Evolutionary conservation across 805 yeast genomes (phyloP), one percentile per base, ranked within the genome.

Genomic region (Kazachstania taianensis): DNA sequence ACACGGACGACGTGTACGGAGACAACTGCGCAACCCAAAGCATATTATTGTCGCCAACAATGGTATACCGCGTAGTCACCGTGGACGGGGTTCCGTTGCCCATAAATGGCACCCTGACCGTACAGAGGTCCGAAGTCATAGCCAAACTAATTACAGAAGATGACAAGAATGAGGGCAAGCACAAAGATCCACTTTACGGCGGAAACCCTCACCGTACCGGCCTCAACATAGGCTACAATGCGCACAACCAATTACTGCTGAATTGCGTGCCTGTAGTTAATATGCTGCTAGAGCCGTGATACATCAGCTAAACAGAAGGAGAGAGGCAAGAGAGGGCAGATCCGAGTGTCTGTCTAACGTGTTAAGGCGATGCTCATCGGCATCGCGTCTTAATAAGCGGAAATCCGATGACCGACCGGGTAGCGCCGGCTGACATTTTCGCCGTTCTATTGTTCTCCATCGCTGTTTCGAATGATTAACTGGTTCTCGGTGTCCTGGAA

Each of bases 221-320:
- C 23, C n/a, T 35, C 30, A 30, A 36, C 12, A 41, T 50, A 26
- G 55, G 54, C 3, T 30, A 37, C 18, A 56, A 53, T 32, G 22
- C 19, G n/a, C 18, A 42, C 12, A 23, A 42, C 15, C 56, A 53
- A 41, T 32, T 56, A 16, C 38, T 52, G 38, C 24, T 55, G 5
- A 48, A 48, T n/a, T 43, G 54, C 25, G 42, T 48, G 2, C 61
- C 61, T 10, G 40, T 55, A 18, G 27, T 48, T 12, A 55, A 55
- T 33, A 28, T 50, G 20, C n/a, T n/a, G n/a, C n/a, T n/a, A n/a
- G n/a, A n/a, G n/a, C n/a, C n/a, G n/a, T n/a, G n/a, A n/a, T n/a
- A n/a, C n/a, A n/a, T n/a, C n/a, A n/a, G n/a, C n/a, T n/a, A n/a
- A n/a, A n/a, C n/a, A n/a, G n/a, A n/a, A n/a, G n/a, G n/a, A n/a